phyloP scores from a whole-genome alignment of 2,329 filamentous ascomycete species.

The Aspergillus transmontanensis region DNA sequence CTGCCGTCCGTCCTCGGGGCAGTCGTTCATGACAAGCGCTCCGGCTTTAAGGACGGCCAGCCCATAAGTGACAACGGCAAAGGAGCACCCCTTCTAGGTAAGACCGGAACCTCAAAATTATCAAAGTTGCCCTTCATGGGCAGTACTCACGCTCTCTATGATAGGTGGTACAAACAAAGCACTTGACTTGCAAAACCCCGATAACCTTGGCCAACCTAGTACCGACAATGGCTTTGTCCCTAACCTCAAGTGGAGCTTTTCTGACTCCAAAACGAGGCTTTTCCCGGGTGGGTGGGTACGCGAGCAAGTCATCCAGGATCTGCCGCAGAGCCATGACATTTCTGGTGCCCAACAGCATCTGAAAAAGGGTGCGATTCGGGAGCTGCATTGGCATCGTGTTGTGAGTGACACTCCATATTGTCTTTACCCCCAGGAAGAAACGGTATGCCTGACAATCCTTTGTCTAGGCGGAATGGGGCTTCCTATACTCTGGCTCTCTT shows the following conservation, averaged over 20 bases:
- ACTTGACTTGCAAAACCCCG: slow-evolving; percentile 40
- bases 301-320: slow-evolving; percentile 67
- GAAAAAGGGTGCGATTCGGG: slow-evolving; percentile 57
- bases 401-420: background rate
- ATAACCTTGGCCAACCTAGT: slow-evolving; percentile 62
- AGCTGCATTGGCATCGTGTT: background rate
- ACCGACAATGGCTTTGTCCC: slow-evolving; percentile 67
- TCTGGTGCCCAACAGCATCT: slow-evolving; percentile 70
- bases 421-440: background rate
- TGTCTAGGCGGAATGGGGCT: background rate
- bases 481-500: slow-evolving; percentile 53
- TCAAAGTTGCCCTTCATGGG: background rate
- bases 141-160: background rate
- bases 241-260: slow-evolving; percentile 72
- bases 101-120: background rate
- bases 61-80: slow-evolving; percentile 60
- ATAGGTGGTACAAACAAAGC: background rate
- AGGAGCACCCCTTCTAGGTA: slow-evolving; percentile 53
- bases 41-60: slow-evolving; percentile 54
- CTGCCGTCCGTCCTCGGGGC: background rate
- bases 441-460: background rate
- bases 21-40: slow-evolving; percentile 19
- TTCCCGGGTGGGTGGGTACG: slow-evolving; percentile 67
- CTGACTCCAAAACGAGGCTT: slow-evolving; percentile 65
- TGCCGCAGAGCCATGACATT: slow-evolving; percentile 67